Evolutionary conservation across 192 early-diverging fungal genomes (phyloP).

Genomic region (Rhizophagus sp.): DNA sequence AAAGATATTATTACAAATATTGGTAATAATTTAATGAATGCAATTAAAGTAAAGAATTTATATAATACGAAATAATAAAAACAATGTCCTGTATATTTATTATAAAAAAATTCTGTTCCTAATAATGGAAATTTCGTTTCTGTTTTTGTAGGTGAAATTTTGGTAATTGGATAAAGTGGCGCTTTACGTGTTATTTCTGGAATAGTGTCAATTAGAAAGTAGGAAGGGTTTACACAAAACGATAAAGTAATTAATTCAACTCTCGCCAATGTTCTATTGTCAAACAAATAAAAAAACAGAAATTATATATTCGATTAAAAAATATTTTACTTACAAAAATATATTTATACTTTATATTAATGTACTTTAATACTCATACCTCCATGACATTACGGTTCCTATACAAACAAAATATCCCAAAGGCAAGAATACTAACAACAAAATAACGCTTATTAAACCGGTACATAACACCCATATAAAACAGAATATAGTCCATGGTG

Average conservation of each 20-base stretch:
- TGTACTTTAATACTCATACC: not conserved
- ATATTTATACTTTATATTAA: too few species aligned
- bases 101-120: not conserved
- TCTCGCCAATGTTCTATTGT: not conserved
- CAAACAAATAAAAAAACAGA: too few species aligned
- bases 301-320: too few species aligned
- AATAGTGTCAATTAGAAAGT: too few species aligned
- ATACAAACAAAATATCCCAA: not conserved
- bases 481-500: not conserved
- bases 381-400: not conserved
- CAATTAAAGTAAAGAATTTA: too few species aligned
- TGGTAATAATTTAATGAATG: not conserved
- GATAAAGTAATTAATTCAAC: not conserved
- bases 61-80: not conserved
- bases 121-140: not conserved
- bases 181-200: too few species aligned
- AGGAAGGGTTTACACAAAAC: not conserved
- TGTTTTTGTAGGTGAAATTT: not conserved
- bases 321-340: too few species aligned
- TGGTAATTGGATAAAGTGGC: too few species aligned
- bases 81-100: not conserved
- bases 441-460: not conserved
- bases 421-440: not conserved
- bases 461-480: not conserved
- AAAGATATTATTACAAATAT: not conserved